Evolutionary conservation across 1,139 yeast species (phyloP), one percentile per base, ranked within the genome.

Genomic region (Geotrichum phurueaensis): DNA sequence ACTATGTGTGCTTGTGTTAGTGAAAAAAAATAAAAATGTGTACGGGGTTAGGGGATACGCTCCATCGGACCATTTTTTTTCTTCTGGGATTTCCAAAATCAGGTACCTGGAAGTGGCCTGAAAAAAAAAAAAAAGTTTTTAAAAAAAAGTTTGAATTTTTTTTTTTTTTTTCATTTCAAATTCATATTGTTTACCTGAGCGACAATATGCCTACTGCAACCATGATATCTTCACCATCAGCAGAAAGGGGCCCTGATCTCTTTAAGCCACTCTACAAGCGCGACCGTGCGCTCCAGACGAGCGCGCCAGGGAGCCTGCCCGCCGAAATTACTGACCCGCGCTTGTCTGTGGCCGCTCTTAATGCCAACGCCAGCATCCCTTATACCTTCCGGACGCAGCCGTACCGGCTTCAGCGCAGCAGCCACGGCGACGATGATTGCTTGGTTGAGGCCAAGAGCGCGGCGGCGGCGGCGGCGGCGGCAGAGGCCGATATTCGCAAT

Each of bases 201-300:
- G 47, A 7, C 9, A 39, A 22, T 12, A 39, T 39, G 47, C 47
- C 47, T 2, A 39, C 47, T n/a, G 47, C 47, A 39, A 39, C 47
- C 7, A 39, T 22, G 20, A 7, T n/a, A 7, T 10, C 47, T n/a
- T n/a, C 47, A 39, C 20, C 47, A 15, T 10, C 47, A 39, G 47
- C n/a, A 13, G 20, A 20, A 39, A 39, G n/a, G 10, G 20, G 47
- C 47, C n/a, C 20, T 10, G 63, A 61, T 51, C 18, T 58, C 25
- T 61, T 61, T 48, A 61, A 58, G 45, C 63, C 63, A 13, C 53
- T 58, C 1, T 61, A 61, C 52, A 61, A 61, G 33, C 57, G 63
- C 13, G 63, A 60, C 54, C 47, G 47, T 1, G 47, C 22, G 7
- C 47, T 39, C 9, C 25, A 54, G 29, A 20, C 58, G 56, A 27